A percentile compares a stretch with the other conserved stretches of the same genome.
phyloP scores from a whole-genome alignment of 768 basidiomycete genomes.

The Pleurotus sapidus region DNA sequence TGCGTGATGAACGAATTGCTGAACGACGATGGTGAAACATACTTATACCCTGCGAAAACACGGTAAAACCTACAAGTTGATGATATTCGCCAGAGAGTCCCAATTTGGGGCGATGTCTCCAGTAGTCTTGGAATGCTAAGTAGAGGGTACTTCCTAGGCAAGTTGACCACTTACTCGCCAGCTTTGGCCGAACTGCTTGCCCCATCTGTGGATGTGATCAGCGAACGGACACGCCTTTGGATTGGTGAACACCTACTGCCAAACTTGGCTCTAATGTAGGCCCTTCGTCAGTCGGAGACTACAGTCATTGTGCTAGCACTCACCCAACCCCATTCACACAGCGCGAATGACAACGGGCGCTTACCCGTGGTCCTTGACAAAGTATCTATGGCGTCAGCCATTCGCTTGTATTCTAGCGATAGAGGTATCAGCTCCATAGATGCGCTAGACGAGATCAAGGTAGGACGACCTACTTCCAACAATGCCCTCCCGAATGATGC shows the following conservation, averaged over 20 bases:
- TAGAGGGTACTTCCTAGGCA: neutral
- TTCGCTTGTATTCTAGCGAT: conserved; percentile 50
- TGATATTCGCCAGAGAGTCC: neutral
- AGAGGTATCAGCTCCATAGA: neutral
- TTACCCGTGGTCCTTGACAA: conserved; percentile 43
- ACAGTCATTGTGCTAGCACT: conserved; percentile 8
- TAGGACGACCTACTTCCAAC: conserved; percentile 41
- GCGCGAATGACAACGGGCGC: conserved; percentile 51
- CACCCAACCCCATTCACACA: conserved; percentile 69
- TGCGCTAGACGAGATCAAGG: too few species aligned
- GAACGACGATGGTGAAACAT: neutral
- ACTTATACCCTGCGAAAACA: neutral
- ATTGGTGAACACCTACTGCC: neutral
- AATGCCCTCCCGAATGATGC: conserved; percentile 52
- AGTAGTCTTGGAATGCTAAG: neutral
- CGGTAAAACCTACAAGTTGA: conserved; percentile 16
- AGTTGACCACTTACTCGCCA: conserved; percentile 48
- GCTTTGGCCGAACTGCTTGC: conserved; percentile 53
- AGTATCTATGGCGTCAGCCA: conserved; percentile 55
- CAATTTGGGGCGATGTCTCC: conserved; percentile 6
- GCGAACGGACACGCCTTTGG: too few species aligned
- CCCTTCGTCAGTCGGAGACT: too few species aligned
- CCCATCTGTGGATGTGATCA: conserved; percentile 35
- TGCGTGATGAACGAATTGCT: conserved; percentile 66
- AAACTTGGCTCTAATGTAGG: conserved; percentile 6